These are phyloP conservation scores for Cordyceps cicadae DNA, from an alignment of 2,329 filamentous ascomycete species.

Conservation along the genomic window DNA sequence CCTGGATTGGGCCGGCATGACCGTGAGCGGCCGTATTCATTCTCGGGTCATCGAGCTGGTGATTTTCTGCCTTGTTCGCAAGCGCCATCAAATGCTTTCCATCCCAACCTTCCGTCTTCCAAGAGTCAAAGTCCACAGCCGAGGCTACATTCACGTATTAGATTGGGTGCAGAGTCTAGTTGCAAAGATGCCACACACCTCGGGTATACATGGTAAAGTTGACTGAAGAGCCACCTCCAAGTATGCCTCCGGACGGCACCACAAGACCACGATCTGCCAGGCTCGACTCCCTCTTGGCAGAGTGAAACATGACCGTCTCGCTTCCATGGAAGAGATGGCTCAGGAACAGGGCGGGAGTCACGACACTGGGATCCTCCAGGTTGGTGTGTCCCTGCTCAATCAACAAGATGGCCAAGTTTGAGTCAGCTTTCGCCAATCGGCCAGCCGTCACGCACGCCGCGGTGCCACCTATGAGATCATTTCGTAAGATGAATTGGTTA, in stretches of 20 bases:
- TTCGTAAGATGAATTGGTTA: neutral
- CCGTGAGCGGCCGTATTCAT: conserved; percentile 30
- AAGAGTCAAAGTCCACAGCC: conserved; percentile 37
- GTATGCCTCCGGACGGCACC: conserved; percentile 20
- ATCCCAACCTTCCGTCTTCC: conserved; percentile 43
- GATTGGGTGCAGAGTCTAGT: neutral
- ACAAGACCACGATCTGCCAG: conserved; percentile 18
- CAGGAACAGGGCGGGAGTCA: conserved; percentile 18
- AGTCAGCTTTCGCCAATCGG: conserved; percentile 20
- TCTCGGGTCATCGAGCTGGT: conserved; percentile 31
- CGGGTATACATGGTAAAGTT: conserved; percentile 26
- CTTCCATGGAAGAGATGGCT: conserved; percentile 16
- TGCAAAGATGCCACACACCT: neutral
- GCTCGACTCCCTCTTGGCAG: conserved; percentile 16
- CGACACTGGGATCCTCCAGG: conserved; percentile 18
- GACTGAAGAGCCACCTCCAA: conserved; percentile 27
- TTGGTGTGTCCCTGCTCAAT: conserved; percentile 23
- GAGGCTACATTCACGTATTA: neutral
- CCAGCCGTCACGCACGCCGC: conserved; percentile 21
- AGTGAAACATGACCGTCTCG: conserved; percentile 18
- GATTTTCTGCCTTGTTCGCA: conserved; percentile 45
- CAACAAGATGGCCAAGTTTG: conserved; percentile 20
- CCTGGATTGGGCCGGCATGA: conserved; percentile 38
- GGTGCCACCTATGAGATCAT: conserved; percentile 16
- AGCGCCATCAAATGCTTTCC: conserved; percentile 42